Evolutionary conservation across 371 early-diverging fungal species (phyloP), one percentile per base, ranked within the genome.

Genomic region (Neoconidiobolus thromboides): DNA sequence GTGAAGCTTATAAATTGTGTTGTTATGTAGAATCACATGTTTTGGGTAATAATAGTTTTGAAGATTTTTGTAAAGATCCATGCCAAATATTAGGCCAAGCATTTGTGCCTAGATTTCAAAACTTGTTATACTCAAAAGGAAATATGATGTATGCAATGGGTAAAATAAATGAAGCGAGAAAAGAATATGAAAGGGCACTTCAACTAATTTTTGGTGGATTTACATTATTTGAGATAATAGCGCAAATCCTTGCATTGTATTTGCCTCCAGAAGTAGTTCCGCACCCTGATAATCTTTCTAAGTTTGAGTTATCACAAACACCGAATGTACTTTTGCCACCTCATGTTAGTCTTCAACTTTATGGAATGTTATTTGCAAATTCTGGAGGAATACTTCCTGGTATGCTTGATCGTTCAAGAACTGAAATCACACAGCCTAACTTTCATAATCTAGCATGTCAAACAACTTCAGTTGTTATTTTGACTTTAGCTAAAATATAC

Each of bases 401-500:
- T 10, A 54, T 82, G 12, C 66, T 65, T 0, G 62, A 68, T n/a
- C 43, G 67, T n/a, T 60, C 64, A 10, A 61, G 68, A 15, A 56
- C 69, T 58, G 66, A 68, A 46, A 3, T 59, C 40, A 54, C 64
- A 12, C 44, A 62, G 26, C 53, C 66, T 43, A 53, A 54, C 48
- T 60, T 76, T 40, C 76, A 80, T 55, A 82, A 82, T 63, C 26
- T 26, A 26, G 78, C 82, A 2, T 81, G 81, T 59, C 85, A 84
- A 56, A 82, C 87, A 0, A 85, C 88, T 0, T 80, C 87, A 7
- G 81, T 82, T 4, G 77, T 89, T 39, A 68, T 91, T 52, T 75
- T 89, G 61, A 87, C 89, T 0, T 70, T 91, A 39, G 89, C 91
- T 12, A 91, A 90, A 68, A 73, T 90, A 41, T 86, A 83, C 68